Base-by-base conservation (phyloP, 106 monocot genomes). In the Cymbidium sinense region DNA sequence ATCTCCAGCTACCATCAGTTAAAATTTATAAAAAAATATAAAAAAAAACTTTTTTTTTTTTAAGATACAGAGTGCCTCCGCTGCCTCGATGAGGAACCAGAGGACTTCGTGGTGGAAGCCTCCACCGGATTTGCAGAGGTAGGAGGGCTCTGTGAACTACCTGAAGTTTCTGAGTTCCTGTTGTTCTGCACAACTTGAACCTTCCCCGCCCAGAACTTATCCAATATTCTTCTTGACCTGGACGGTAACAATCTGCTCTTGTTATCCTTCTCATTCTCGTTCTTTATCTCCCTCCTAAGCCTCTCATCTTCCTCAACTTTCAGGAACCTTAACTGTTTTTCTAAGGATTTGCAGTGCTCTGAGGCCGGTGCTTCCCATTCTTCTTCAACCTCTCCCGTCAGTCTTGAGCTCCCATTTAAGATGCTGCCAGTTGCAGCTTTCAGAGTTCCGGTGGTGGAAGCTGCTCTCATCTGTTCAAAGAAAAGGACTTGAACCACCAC, bases 21-120 rank as follows among this genome's bases (percentile, higher is more conserved):
- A 58, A 58, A 58, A 58, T 47, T 13, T n/a, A n/a, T n/a, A 41
- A 41, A 41, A 6, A 41, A 13, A n/a, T n/a, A 58, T 23, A 23
- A n/a, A n/a, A 58, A 58, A 58, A 0, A 58, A 58, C 58, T 9
- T 41, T 9, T 9, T 9, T 9, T 58, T 3, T 67, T 3, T 31
- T 71, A 96, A 61, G 96, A 96, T 82, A 96, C 86, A 28, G 94
- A 96, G 79, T 93, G 84, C 79, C 96, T 83, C 72, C 93, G 82
- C 64, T 85, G 77, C 77, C 86, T 85, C 2, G 83, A 86, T 0
- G 93, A 89, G 35, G 89, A 83, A 11, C 82, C 82, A 0, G 85
- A 86, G 29, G 88, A 89, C 50, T 93, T 93, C 5, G 71, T 71
- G 37, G 35, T 71, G 17, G 75, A 64, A 4, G 47, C 82, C 41